phyloP scores from a whole-genome alignment of 106 monocot genomes.

The Platanthera zijinensis region DNA sequence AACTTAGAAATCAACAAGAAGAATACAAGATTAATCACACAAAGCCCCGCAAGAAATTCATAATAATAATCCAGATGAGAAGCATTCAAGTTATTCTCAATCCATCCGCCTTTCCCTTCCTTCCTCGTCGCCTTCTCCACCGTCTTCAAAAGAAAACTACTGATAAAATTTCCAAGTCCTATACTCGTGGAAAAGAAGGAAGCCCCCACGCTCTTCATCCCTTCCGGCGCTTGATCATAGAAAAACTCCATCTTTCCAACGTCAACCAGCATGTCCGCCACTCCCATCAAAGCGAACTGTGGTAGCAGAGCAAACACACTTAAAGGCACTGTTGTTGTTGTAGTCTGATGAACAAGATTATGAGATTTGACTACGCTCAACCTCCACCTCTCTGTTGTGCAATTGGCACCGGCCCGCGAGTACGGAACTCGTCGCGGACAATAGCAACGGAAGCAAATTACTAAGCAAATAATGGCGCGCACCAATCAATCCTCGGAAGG shows the following conservation, averaged over 20 bases:
- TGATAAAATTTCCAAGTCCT: slow-evolving; percentile 38
- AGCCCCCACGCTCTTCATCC: slow-evolving; percentile 53
- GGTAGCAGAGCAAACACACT: slow-evolving; percentile 16
- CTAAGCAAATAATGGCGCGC: too few relatives aligned
- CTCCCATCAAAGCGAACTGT: slow-evolving; percentile 20
- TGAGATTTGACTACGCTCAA: neutral
- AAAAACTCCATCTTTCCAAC: slow-evolving; percentile 33
- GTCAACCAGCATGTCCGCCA: slow-evolving; percentile 12
- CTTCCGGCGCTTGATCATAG: slow-evolving; percentile 55
- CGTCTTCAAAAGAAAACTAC: slow-evolving; percentile 33
- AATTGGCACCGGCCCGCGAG: too few relatives aligned
- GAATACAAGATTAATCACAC: slow-evolving; percentile 20
- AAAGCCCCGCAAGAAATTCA: slow-evolving; percentile 21
- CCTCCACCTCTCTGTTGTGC: slow-evolving; percentile 21
- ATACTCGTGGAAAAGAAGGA: slow-evolving; percentile 24
- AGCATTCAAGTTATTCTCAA: slow-evolving; percentile 32
- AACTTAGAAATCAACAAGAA: slow-evolving; percentile 23
- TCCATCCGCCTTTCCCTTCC: slow-evolving; percentile 22
- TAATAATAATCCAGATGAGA: slow-evolving; percentile 36
- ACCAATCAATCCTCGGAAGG: too few relatives aligned
- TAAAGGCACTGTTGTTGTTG: neutral
- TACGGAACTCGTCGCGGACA: too few relatives aligned
- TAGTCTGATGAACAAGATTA: too few relatives aligned
- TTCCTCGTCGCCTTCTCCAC: slow-evolving; percentile 6
- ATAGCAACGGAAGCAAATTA: too few relatives aligned